These are phyloP conservation scores for Verticillium nubilum DNA, from an alignment of 2,329 filamentous ascomycete species.

Conservation along the genomic window DNA sequence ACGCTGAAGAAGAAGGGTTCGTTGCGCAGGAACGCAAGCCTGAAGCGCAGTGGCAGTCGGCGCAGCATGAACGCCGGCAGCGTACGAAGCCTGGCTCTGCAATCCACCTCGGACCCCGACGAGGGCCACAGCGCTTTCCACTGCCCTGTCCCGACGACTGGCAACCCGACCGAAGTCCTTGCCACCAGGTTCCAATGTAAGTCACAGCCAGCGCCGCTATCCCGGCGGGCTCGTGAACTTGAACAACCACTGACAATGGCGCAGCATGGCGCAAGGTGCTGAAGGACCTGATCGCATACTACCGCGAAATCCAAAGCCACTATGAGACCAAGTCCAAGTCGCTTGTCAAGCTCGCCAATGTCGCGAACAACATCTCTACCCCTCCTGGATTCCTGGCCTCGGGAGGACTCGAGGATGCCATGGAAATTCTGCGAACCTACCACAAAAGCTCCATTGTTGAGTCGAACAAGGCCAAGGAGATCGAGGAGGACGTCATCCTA, in stretches of 20 bases:
- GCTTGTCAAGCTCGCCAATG: slow-evolving; percentile 74
- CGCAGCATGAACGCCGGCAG: slow-evolving; percentile 81
- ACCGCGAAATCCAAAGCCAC: slow-evolving; percentile 82
- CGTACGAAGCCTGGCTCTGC: slow-evolving; percentile 72
- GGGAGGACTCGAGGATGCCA: slow-evolving; percentile 83
- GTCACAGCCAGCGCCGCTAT: slow-evolving; percentile 16
- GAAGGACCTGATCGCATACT: slow-evolving; percentile 91
- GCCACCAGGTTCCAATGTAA: slow-evolving; percentile 84
- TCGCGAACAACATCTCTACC: slow-evolving; percentile 72
- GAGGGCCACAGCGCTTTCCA: slow-evolving; percentile 80
- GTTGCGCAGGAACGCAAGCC: slow-evolving; percentile 64
- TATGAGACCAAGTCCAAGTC: slow-evolving; percentile 84
- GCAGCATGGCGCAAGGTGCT: slow-evolving; percentile 90
- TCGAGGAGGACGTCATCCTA: slow-evolving; percentile 85
- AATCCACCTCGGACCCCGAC: slow-evolving; percentile 61
- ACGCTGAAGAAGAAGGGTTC: slow-evolving; percentile 89
- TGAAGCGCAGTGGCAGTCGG: slow-evolving; percentile 75
- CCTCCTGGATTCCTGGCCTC: slow-evolving; percentile 73
- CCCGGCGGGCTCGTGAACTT: no score
- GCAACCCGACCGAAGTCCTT: slow-evolving; percentile 82
- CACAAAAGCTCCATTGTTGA: slow-evolving; percentile 77
- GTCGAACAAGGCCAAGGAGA: slow-evolving; percentile 81
- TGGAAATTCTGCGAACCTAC: slow-evolving; percentile 73
- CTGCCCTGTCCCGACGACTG: slow-evolving; percentile 81
- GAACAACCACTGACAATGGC: slow-evolving; percentile 4